Evolutionary conservation across 2,329 filamentous ascomycete genomes (phyloP), one percentile per base, ranked within the genome.

Genomic region (Aureobasidium subglaciale): DNA sequence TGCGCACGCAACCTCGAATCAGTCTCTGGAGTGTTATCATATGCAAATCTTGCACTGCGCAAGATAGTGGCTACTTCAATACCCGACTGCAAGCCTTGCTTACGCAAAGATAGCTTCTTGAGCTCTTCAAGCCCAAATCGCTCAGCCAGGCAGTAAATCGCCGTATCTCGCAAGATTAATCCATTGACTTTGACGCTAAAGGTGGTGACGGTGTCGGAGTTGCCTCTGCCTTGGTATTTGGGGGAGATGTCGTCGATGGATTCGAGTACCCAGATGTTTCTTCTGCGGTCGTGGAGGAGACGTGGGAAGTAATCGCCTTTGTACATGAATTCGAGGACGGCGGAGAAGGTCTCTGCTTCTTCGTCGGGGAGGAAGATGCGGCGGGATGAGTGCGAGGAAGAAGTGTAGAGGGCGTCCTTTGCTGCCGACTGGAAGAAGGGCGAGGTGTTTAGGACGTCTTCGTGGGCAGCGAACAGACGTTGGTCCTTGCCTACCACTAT

Each of bases 231-330:
- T 73, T 52, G 48, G 29, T 6, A 43, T 56, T 64, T 65, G 70
- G 71, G 67, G 65, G 60, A 74, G 69, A 37, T n/a, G 22, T 54
- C 49, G n/a, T 55, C 50, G 13, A 45, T 40, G 29, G 38, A 43
- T 81, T 96, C 90, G 75, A 96, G 88, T 71, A 89, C 84, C 88
- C 88, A 96, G 76, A 86, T 87, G 78, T 88, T 86, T 69, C 84
- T 86, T 72, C 85, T 85, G 80, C 88, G 90, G 81, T 88, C 88
- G 73, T 90, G 88, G 64, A 95, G 69, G 75, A 96, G 80, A 72
- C 90, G 88, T 56, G 91, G 91, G 73, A 88, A 93, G 76, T 95
- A 96, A 80, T 95, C 90, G 63, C 88, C 90, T 78, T 95, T 95
- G 85, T 96, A 96, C 63, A 96, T 84, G 72, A 91, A 96, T 78